These are phyloP conservation scores for Berberis thunbergii DNA, from an alignment of 164 flowering plant species.

Conservation along the genomic window DNA sequence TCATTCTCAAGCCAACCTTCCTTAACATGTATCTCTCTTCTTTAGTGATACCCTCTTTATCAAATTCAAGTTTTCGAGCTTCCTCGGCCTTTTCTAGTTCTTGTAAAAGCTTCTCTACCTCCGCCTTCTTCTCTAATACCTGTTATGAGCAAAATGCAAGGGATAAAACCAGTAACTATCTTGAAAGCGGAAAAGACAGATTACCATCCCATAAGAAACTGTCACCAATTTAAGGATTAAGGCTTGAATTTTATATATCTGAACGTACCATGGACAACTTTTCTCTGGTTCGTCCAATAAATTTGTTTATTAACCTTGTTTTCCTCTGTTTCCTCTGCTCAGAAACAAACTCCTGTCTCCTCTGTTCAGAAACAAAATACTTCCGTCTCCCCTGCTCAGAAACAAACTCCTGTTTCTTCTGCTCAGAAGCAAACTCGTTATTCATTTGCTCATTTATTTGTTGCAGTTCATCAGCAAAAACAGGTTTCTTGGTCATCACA, in stretches of 20 bases:
- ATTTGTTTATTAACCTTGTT: slow-evolving; percentile 20
- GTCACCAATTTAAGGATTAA: no score
- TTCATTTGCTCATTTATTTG: slow-evolving; percentile 13
- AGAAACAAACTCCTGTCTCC: slow-evolving; percentile 1
- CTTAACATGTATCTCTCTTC: slow-evolving; percentile 93
- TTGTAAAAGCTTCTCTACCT: slow-evolving; percentile 68
- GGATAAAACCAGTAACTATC: neutral
- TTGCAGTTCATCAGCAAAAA: slow-evolving; percentile 14
- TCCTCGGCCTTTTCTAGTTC: slow-evolving; percentile 48
- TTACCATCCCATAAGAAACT: no score
- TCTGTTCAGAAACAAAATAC: slow-evolving; percentile 3
- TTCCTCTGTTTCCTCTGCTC: slow-evolving; percentile 16
- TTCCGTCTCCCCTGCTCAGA: slow-evolving; percentile 7
- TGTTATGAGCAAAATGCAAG: slow-evolving; percentile 15
- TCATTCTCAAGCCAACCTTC: slow-evolving; percentile 90
- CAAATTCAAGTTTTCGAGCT: slow-evolving; percentile 35
- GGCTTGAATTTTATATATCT: neutral
- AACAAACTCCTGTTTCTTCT: neutral
- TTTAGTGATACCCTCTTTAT: slow-evolving; percentile 77
- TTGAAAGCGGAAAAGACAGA: no score
- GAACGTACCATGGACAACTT: slow-evolving; percentile 57
- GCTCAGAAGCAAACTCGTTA: slow-evolving; percentile 8
- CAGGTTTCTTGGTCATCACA: slow-evolving; percentile 11
- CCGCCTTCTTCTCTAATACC: slow-evolving; percentile 69
- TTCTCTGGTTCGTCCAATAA: slow-evolving; percentile 30